A percentile compares a stretch with the other conserved stretches of the same genome.
phyloP scores from a whole-genome alignment of 225 moss, liverwort and hornwort genomes.

The Marchantia paleacea region DNA sequence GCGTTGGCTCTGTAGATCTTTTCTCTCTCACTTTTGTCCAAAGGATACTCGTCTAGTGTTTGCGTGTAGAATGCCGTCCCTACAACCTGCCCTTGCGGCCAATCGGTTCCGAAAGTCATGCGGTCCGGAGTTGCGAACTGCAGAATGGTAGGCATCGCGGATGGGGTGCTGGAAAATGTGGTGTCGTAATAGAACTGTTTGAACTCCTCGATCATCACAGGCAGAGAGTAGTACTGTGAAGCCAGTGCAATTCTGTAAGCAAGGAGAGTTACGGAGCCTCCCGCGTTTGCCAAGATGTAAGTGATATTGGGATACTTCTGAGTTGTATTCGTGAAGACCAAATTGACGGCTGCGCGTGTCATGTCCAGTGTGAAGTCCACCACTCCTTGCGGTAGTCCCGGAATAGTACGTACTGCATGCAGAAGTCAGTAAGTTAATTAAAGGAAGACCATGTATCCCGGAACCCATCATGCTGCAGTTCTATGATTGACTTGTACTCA shows the following conservation, averaged over 20 bases:
- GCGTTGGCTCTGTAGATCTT: neutral
- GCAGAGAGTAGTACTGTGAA: neutral
- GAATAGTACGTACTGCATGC: neutral
- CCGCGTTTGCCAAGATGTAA: neutral
- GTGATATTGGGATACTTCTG: constrained; percentile 9
- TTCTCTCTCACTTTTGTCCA: neutral
- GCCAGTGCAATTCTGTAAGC: neutral
- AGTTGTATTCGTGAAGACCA: constrained; percentile 10
- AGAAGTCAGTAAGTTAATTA: neutral
- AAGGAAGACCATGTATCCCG: neutral
- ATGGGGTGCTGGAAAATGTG: neutral
- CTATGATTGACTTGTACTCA: neutral
- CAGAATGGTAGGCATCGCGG: constrained; percentile 2
- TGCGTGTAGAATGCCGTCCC: neutral
- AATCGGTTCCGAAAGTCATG: constrained; percentile 7
- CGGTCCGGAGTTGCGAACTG: constrained; percentile 2
- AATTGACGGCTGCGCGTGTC: constrained; percentile 5
- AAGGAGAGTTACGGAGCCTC: neutral
- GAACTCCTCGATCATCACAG: neutral
- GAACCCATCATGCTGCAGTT: neutral
- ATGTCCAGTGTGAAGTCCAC: constrained; percentile 9
- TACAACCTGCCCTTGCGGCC: neutral
- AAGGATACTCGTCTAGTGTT: neutral
- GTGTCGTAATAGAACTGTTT: constrained; percentile 12
- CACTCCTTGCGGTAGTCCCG: neutral